A percentile compares a stretch with the other conserved stretches of the same genome.
phyloP scores from a whole-genome alignment of 2,329 filamentous ascomycete species.

The Ceratocystis destructans region DNA sequence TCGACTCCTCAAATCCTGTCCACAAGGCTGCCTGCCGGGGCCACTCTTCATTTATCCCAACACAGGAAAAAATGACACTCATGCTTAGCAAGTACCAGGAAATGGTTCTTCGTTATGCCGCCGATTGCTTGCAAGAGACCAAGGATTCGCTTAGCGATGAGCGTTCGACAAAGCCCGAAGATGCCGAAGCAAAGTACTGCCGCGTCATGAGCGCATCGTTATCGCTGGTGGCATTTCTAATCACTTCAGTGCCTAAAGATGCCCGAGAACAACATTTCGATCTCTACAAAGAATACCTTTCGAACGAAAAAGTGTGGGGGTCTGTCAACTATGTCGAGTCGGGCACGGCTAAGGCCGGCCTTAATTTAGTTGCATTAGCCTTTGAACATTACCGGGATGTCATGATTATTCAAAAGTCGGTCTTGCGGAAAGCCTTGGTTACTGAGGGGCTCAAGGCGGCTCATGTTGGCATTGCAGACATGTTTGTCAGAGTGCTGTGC shows the following conservation, averaged over 20 bases:
- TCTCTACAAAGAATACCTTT: conserved; percentile 53
- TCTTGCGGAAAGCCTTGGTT: conserved; percentile 48
- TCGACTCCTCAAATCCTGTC: conserved; percentile 69
- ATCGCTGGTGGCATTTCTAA: conserved; percentile 40
- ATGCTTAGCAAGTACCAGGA: conserved; percentile 74
- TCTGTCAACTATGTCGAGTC: conserved; percentile 49
- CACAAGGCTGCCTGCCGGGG: conserved; percentile 65
- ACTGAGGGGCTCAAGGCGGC: conserved; percentile 57
- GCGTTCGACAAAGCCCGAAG: conserved; percentile 67
- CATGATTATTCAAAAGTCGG: conserved; percentile 36
- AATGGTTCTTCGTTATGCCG: conserved; percentile 69
- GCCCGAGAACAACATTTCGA: conserved; percentile 43
- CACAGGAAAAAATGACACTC: conserved; percentile 59
- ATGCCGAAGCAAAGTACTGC: conserved; percentile 72
- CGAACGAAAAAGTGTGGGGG: conserved; percentile 52
- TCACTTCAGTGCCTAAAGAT: conserved; percentile 37
- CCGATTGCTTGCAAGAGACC: conserved; percentile 67
- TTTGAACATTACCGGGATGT: conserved; percentile 35
- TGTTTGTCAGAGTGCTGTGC: conserved; percentile 54
- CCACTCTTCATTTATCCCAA: conserved; percentile 59
- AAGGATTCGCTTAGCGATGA: conserved; percentile 76
- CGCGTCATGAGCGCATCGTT: conserved; percentile 51
- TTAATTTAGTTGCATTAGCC: conserved; percentile 37
- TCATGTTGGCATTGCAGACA: conserved; percentile 60
- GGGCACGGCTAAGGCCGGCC: conserved; percentile 37